Evolutionary conservation across 495 filamentous ascomycete genomes (phyloP).

Genomic region (Bacidia rubella): DNA sequence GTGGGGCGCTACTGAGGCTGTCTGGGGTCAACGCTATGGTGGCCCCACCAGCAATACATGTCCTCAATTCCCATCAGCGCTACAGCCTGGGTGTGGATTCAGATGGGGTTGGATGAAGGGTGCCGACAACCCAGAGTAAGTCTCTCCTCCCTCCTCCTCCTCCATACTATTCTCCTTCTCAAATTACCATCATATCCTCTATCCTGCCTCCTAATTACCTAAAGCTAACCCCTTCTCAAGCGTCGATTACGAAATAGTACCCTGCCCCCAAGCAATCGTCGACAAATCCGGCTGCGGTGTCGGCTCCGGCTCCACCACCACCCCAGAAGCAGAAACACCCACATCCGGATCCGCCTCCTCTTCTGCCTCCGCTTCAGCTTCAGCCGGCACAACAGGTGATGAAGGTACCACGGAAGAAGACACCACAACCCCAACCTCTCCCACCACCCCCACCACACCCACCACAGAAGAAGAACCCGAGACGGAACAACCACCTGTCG

Average conservation of each 20-base stretch:
- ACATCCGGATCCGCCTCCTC: conserved; percentile 2
- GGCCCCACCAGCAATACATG: conserved; percentile 41
- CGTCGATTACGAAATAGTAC: conserved; percentile 41
- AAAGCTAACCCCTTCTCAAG: conserved; percentile 1
- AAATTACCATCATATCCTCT: too few species aligned
- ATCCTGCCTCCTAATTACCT: too few species aligned
- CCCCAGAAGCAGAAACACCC: background rate
- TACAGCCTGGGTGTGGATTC: conserved; percentile 52
- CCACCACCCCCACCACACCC: too few species aligned
- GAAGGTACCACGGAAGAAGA: too few species aligned
- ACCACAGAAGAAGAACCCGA: too few species aligned
- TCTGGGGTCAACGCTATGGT: conserved; percentile 52
- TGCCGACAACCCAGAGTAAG: conserved; percentile 43
- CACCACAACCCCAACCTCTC: too few species aligned
- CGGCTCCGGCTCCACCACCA: conserved; percentile 2
- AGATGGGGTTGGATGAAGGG: conserved; percentile 54
- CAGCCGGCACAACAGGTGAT: too few species aligned
- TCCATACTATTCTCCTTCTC: background rate
- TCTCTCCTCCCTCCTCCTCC: background rate
- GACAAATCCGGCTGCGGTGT: conserved; percentile 37
- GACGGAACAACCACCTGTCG: too few species aligned
- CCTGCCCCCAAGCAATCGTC: conserved; percentile 46
- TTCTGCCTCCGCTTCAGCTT: too few species aligned
- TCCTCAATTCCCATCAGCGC: conserved; percentile 37
- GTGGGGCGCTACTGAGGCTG: conserved; percentile 39